These are phyloP conservation scores for Mycena albidolilacea DNA, from an alignment of 768 basidiomycete species.

Conservation along the genomic window DNA sequence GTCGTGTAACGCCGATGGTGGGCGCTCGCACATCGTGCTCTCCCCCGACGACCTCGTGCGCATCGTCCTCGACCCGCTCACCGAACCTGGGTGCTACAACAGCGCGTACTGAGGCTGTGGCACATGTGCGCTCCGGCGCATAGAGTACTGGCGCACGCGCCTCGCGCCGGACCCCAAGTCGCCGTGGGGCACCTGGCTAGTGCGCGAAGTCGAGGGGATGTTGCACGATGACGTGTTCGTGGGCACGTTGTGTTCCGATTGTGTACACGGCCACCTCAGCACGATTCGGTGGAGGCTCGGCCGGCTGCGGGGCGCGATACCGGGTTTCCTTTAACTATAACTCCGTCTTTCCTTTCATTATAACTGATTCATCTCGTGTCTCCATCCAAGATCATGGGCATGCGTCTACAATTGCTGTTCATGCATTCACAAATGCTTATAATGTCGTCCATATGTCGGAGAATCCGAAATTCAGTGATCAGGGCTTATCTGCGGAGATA, in stretches of 20 bases:
- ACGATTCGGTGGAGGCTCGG: neutral
- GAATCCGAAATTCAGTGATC: too few species aligned
- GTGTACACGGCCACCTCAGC: slow-evolving; percentile 26
- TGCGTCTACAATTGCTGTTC: too few species aligned
- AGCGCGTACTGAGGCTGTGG: slow-evolving; percentile 25
- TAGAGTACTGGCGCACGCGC: slow-evolving; percentile 35
- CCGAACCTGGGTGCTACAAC: slow-evolving; percentile 24
- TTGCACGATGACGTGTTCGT: slow-evolving; percentile 30
- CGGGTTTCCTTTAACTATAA: too few species aligned
- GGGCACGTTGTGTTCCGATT: slow-evolving; percentile 23
- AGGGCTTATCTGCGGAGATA: too few species aligned
- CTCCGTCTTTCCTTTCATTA: too few species aligned
- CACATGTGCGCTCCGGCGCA: slow-evolving; percentile 26
- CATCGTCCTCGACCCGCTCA: slow-evolving; percentile 17
- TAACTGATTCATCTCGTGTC: too few species aligned
- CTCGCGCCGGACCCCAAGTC: slow-evolving; percentile 31
- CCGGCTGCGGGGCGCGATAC: too few species aligned
- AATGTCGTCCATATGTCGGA: too few species aligned
- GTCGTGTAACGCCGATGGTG: slow-evolving; percentile 43
- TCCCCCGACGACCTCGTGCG: slow-evolving; percentile 40
- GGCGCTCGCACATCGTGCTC: slow-evolving; percentile 47
- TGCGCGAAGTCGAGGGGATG: slow-evolving; percentile 30
- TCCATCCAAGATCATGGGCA: too few species aligned
- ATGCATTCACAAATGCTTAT: too few species aligned
- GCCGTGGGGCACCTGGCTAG: slow-evolving; percentile 32